Conservation (phyloP, 805 yeast species). For the Sugiyamaella valdiviana region DNA sequence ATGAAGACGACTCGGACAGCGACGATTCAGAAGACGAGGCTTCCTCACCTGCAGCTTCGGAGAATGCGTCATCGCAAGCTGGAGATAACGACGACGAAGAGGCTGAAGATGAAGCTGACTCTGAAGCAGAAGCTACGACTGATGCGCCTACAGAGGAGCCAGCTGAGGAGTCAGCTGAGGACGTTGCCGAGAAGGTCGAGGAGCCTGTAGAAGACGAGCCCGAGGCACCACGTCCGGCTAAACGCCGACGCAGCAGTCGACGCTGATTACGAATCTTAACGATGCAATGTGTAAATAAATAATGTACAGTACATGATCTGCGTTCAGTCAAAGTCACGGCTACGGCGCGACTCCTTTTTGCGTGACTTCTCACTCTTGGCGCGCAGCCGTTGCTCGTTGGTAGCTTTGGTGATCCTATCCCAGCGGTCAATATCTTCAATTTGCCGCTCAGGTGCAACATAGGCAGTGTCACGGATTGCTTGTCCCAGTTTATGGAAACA, state of each 20-base stretch:
- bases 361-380: constrained; percentile 35
- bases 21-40: background rate
- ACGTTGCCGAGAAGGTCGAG: background rate
- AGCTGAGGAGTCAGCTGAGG: background rate
- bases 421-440: constrained; percentile 46
- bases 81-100: too few relatives aligned
- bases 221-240: background rate
- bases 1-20: background rate
- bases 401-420: constrained; percentile 34
- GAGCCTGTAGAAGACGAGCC: background rate
- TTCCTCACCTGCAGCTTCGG: background rate
- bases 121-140: too few relatives aligned
- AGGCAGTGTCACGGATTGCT: constrained; percentile 44
- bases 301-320: background rate
- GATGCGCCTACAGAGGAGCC: constrained; percentile 1
- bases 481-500: constrained; percentile 56
- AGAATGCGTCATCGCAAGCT: too few relatives aligned
- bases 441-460: constrained; percentile 44
- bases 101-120: background rate
- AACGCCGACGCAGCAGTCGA: background rate
- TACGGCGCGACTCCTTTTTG: constrained; percentile 35
- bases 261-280: background rate
- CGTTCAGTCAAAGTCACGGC: background rate
- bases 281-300: background rate
- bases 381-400: constrained; percentile 34